Percentiles rank a stretch among this genome's conserved stretches.
These are phyloP conservation scores for Solanum boliviense DNA, from an alignment of 257 asterid genomes.

Conservation along the genomic window DNA sequence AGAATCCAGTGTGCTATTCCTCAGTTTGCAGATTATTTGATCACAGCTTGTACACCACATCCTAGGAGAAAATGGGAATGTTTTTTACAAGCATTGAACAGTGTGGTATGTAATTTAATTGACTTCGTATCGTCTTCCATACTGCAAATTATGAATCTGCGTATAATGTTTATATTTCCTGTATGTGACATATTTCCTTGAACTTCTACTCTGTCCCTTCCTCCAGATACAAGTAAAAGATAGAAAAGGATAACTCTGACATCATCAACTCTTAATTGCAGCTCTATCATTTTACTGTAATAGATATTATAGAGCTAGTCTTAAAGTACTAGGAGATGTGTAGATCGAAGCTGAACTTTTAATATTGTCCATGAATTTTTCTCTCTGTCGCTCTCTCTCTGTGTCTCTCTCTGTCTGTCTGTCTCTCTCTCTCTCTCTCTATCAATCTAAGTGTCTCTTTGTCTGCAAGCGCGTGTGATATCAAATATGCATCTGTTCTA, in stretches of 20 bases:
- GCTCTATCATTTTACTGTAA: neutral
- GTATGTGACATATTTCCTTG: neutral
- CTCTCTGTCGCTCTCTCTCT: neutral
- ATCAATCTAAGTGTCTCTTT: neutral
- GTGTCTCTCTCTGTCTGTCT: neutral
- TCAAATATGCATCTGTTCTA: neutral
- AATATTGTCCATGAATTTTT: neutral
- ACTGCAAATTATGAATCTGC: neutral
- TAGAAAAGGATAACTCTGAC: neutral
- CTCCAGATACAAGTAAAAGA: neutral
- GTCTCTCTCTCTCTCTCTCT: neutral
- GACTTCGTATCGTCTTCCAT: neutral
- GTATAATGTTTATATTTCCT: neutral
- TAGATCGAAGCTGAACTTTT: neutral
- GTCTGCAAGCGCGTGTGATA: neutral
- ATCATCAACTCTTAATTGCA: neutral
- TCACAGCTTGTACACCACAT: conserved; percentile 30
- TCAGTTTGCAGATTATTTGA: conserved; percentile 47
- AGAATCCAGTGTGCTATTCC: conserved; percentile 52
- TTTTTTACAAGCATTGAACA: conserved; percentile 44
- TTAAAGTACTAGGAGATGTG: neutral
- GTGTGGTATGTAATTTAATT: conserved; percentile 38
- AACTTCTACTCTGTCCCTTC: neutral
- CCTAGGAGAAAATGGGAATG: conserved; percentile 38
- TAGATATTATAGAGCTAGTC: neutral